phyloP scores from a whole-genome alignment of 192 early-diverging fungal species.

The Mortierella alpina region DNA sequence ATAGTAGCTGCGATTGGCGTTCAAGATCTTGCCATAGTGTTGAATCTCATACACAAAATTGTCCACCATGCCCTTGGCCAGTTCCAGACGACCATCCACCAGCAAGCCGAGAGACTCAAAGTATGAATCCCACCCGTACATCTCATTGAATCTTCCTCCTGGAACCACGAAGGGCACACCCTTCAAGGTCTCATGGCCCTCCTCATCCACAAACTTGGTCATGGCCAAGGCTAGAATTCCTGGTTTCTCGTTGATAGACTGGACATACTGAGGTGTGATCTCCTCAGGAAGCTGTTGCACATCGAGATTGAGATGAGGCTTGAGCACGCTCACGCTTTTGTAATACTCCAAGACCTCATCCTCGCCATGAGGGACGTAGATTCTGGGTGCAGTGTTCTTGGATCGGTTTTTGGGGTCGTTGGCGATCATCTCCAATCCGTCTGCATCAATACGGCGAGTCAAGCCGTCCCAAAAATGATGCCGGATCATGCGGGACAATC shows the following conservation, averaged over 20 bases:
- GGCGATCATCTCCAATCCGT: slow-evolving; percentile 90
- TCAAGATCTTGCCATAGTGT: slow-evolving; percentile 98
- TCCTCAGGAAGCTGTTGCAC: slow-evolving; percentile 86
- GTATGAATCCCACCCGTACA: slow-evolving; percentile 99
- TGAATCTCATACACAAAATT: slow-evolving; percentile 98
- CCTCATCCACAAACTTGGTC: slow-evolving; percentile 58
- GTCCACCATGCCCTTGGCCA: slow-evolving; percentile 96
- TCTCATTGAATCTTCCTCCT: slow-evolving; percentile 99
- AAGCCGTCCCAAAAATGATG: slow-evolving; percentile 97
- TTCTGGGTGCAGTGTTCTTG: slow-evolving; percentile 80
- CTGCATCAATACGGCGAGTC: slow-evolving; percentile 86
- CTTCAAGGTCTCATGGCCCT: slow-evolving; percentile 62
- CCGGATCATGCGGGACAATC: slow-evolving; percentile 90
- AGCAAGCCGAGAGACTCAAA: slow-evolving; percentile 93
- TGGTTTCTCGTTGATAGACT: slow-evolving; percentile 87
- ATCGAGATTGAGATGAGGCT: slow-evolving; percentile 77
- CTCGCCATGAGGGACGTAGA: slow-evolving; percentile 93
- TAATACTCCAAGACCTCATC: slow-evolving; percentile 84
- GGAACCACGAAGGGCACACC: slow-evolving; percentile 97
- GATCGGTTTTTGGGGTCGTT: slow-evolving; percentile 91
- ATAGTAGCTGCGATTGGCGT: slow-evolving; percentile 98
- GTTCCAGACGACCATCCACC: slow-evolving; percentile 84
- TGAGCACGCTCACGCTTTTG: slow-evolving; percentile 68
- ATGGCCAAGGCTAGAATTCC: slow-evolving; percentile 91
- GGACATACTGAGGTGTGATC: slow-evolving; percentile 92